Percentiles rank a stretch among this genome's conserved stretches.
phyloP scores from a whole-genome alignment of 805 yeast species.

The Tetrapisispora nanseiensis region DNA sequence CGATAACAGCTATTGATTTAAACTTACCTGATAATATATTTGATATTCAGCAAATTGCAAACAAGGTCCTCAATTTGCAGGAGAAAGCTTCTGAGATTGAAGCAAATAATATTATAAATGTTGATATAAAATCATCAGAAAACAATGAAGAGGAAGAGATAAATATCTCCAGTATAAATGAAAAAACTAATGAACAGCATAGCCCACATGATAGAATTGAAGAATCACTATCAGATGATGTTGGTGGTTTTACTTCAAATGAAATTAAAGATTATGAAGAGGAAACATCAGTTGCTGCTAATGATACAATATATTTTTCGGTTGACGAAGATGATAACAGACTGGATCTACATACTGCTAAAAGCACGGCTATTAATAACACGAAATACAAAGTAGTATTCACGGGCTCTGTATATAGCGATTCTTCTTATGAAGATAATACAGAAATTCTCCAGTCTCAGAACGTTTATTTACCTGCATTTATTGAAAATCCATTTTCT shows the following conservation, averaged over 20 bases:
- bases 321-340: slow-evolving; percentile 6
- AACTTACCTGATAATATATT: slow-evolving; percentile 5
- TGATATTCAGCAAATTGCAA: slow-evolving; percentile 10
- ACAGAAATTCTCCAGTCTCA: slow-evolving; percentile 3
- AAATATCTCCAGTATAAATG: not conserved
- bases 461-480: slow-evolving; percentile 17
- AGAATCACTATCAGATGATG: too few species aligned
- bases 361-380: too few species aligned
- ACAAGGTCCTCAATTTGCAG: slow-evolving; percentile 4
- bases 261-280: not conserved
- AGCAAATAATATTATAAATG: not conserved
- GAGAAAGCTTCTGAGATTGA: not conserved
- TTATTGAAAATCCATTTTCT: slow-evolving; percentile 13
- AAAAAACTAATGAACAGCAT: not conserved
- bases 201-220: too few species aligned
- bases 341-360: too few species aligned
- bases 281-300: too few species aligned
- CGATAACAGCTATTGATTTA: not conserved
- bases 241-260: too few species aligned
- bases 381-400: slow-evolving; percentile 14
- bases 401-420: slow-evolving; percentile 18
- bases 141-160: not conserved
- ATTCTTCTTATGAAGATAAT: slow-evolving; percentile 16
- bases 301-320: slow-evolving; percentile 11
- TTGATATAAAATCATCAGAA: too few species aligned